phyloP scores from a whole-genome alignment of 495 filamentous ascomycete species.

The Umbilicaria muhlenbergii region DNA sequence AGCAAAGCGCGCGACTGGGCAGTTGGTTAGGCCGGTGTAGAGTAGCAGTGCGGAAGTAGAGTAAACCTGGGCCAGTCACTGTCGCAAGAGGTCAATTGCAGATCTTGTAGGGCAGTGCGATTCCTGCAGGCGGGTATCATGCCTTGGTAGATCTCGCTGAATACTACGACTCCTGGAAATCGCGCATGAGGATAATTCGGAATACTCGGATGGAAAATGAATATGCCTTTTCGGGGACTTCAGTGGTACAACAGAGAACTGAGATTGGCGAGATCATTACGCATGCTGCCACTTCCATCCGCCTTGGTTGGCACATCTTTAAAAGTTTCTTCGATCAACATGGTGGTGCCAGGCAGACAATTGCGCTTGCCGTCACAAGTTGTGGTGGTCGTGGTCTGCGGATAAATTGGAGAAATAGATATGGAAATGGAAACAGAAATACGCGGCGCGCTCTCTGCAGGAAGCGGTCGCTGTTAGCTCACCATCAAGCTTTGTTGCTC shows the following conservation, averaged over 20 bases:
- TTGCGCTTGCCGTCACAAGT: too few species aligned
- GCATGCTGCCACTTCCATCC: slow-evolving; percentile 44
- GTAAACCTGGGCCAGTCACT: slow-evolving; percentile 57
- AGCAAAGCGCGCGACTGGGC: slow-evolving; percentile 67
- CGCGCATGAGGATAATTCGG: slow-evolving; percentile 73
- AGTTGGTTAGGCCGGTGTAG: too few species aligned
- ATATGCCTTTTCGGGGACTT: slow-evolving; percentile 44
- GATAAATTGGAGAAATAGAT: too few species aligned
- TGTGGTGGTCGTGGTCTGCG: too few species aligned
- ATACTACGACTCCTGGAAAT: slow-evolving; percentile 83
- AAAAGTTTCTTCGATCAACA: slow-evolving; percentile 53
- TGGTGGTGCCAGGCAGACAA: slow-evolving; percentile 17
- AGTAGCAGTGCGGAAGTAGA: too few species aligned
- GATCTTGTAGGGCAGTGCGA: background rate
- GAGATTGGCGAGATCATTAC: slow-evolving; percentile 19
- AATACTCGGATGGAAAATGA: slow-evolving; percentile 75
- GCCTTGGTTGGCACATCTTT: slow-evolving; percentile 52
- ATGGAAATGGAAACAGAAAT: background rate
- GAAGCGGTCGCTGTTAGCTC: background rate
- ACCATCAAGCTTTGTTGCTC: background rate
- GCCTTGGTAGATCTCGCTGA: slow-evolving; percentile 97
- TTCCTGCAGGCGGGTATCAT: slow-evolving; percentile 1
- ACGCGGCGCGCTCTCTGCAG: background rate
- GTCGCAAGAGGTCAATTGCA: slow-evolving; percentile 2
- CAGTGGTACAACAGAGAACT: background rate